Conservation (phyloP, 176 grass and related monocot species). For the Luzula sylvatica region DNA sequence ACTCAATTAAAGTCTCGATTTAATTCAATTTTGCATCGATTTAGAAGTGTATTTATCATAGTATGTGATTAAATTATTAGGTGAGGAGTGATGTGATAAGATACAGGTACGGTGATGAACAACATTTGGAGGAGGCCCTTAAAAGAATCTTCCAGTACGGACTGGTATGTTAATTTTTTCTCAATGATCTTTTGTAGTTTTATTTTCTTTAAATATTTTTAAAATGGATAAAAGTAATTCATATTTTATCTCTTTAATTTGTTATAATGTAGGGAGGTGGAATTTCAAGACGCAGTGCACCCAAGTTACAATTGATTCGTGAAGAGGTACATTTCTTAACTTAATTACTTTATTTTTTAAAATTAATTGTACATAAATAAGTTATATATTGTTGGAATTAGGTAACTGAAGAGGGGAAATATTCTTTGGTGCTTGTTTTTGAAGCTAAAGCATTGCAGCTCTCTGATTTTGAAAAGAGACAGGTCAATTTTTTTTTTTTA, state of each 20-base stretch:
- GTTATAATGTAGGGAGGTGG: constrained; percentile 55
- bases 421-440: constrained; percentile 48
- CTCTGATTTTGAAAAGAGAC: constrained; percentile 36
- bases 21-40: no score
- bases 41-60: constrained; percentile 9
- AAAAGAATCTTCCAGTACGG: constrained; percentile 97
- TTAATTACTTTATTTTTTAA: neutral
- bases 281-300: constrained; percentile 74
- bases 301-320: constrained; percentile 60
- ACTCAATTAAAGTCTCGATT: neutral
- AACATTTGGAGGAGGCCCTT: constrained; percentile 80
- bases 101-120: constrained; percentile 89
- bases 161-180: constrained; percentile 41
- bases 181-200: neutral
- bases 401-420: constrained; percentile 41
- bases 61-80: constrained; percentile 25
- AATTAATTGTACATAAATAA: no score
- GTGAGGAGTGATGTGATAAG: constrained; percentile 90
- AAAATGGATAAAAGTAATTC: neutral
- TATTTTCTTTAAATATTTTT: neutral
- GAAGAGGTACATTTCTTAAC: constrained; percentile 92
- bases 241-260: constrained; percentile 9
- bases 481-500: constrained; percentile 11
- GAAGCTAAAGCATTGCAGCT: constrained; percentile 50
- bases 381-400: constrained; percentile 7